Evolutionary conservation across 345 rosid species (phyloP).

Genomic region (Microthlaspi erraticum): DNA sequence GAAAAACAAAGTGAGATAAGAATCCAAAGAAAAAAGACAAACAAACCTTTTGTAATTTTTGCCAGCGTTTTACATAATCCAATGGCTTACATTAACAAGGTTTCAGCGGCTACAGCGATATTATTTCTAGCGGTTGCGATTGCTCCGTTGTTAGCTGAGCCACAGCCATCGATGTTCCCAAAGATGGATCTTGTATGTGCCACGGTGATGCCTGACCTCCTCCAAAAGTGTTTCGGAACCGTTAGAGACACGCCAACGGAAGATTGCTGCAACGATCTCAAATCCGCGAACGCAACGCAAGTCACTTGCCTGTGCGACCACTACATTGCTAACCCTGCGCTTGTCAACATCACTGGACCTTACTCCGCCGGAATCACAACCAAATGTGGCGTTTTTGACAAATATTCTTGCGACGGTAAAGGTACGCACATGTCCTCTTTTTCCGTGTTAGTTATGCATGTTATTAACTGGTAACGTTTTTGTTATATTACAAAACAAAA

Average conservation of each 20-base stretch:
- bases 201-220: conserved; percentile 28
- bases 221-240: conserved; percentile 40
- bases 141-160: conserved; percentile 3
- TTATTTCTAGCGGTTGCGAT: conserved; percentile 29
- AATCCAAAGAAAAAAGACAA: background rate
- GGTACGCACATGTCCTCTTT: conserved; percentile 8
- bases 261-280: conserved; percentile 38
- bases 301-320: conserved; percentile 42
- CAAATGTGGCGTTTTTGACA: conserved; percentile 37
- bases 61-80: background rate
- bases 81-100: conserved; percentile 19
- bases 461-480: background rate
- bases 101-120: conserved; percentile 8
- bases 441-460: background rate
- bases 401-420: conserved; percentile 36
- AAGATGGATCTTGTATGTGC: conserved; percentile 34
- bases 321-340: conserved; percentile 32
- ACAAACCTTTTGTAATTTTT: background rate
- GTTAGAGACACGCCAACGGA: conserved; percentile 36
- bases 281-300: conserved; percentile 35
- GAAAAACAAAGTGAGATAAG: conserved; percentile 3
- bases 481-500: background rate
- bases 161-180: conserved; percentile 26
- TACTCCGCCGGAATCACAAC: conserved; percentile 38
- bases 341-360: conserved; percentile 36